phyloP scores from a whole-genome alignment of 768 basidiomycete species.

The Termitomyces sp. region DNA sequence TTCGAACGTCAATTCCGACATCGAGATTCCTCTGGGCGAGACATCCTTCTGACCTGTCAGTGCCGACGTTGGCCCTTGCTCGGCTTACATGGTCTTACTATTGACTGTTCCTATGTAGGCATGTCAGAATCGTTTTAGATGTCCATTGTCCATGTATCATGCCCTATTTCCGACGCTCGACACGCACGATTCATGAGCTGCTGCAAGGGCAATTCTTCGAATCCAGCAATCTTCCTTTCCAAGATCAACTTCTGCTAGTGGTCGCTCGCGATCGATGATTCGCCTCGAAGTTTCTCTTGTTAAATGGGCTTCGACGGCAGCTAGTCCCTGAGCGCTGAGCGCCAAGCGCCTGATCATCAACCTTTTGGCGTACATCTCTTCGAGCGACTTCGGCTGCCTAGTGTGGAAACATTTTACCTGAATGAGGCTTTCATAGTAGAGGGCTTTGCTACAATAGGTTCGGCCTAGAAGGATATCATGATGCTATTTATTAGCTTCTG shows the following conservation, averaged over 20 bases:
- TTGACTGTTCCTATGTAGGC: background rate
- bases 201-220: background rate
- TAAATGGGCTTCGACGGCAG: background rate
- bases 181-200: background rate
- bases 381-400: background rate
- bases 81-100: background rate
- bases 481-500: background rate
- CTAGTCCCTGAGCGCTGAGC: background rate
- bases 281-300: background rate
- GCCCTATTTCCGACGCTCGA: background rate
- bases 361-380: background rate
- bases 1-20: background rate
- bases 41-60: background rate
- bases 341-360: background rate
- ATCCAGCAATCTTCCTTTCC: background rate
- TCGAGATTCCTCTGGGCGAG: background rate
- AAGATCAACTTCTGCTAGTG: background rate
- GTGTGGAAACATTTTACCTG: background rate
- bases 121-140: background rate
- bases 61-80: background rate
- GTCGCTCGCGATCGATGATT: background rate
- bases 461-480: background rate
- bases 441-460: background rate
- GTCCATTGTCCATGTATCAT: background rate
- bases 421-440: background rate